These are phyloP conservation scores for Coffea eugenioides DNA, from an alignment of 257 asterid genomes.

Conservation along the genomic window DNA sequence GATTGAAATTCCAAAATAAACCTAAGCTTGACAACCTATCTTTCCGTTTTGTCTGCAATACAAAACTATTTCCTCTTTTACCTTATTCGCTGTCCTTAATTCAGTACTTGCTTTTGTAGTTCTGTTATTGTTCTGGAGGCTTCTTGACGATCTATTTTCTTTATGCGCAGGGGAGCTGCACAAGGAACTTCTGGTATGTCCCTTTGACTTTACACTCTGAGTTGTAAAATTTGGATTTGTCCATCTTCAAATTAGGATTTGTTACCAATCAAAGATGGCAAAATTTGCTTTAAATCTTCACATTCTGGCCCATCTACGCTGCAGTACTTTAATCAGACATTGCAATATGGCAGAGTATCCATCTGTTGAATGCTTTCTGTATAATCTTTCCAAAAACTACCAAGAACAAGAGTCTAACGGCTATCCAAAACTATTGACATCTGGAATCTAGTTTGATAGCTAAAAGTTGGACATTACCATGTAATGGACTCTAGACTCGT, in stretches of 20 bases:
- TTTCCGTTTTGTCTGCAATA: not conserved
- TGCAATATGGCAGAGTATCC: too few species aligned
- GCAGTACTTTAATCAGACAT: not conserved
- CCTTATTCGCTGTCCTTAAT: not conserved
- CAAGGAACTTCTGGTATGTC: conserved; percentile 6
- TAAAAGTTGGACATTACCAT: too few species aligned
- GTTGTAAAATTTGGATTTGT: too few species aligned
- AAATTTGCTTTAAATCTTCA: not conserved
- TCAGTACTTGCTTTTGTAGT: not conserved
- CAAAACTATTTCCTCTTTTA: not conserved
- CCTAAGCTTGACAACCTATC: not conserved
- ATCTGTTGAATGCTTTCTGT: not conserved
- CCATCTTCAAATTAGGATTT: not conserved
- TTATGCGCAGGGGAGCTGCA: conserved; percentile 2
- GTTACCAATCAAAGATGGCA: not conserved
- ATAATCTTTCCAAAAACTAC: not conserved
- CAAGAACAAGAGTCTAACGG: too few species aligned
- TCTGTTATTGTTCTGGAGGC: not conserved
- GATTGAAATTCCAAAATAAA: too few species aligned
- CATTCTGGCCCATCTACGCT: not conserved
- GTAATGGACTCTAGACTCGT: not conserved
- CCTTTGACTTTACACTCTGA: not conserved
- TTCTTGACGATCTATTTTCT: conserved; percentile 1
- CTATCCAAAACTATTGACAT: too few species aligned
- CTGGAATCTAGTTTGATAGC: too few species aligned